Evolutionary conservation across 352 stramenopile genomes (phyloP).

Genomic region (Pythium scleroteichum): DNA sequence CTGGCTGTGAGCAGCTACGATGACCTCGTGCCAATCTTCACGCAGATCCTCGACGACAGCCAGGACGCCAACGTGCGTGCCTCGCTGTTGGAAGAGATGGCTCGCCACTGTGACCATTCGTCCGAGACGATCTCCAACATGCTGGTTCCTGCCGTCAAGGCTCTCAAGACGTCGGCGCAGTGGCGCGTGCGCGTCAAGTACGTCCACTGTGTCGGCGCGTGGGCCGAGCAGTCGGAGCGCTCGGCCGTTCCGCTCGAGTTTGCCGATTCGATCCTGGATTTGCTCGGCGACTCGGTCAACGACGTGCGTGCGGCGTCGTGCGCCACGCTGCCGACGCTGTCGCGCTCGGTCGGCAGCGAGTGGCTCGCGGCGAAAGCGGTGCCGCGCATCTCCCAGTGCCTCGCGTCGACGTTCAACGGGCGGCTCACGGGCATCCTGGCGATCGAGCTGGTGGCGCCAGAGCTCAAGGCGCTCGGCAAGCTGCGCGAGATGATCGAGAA

Average conservation of each 20-base stretch:
- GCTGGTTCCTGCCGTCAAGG: constrained; percentile 71
- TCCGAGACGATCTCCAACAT: constrained; percentile 65
- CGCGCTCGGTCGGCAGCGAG: constrained; percentile 70
- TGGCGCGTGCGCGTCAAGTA: constrained; percentile 88
- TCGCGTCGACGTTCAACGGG: constrained; percentile 76
- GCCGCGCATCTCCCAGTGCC: constrained; percentile 54
- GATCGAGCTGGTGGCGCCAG: constrained; percentile 59
- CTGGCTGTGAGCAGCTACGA: constrained; percentile 71
- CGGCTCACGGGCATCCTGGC: constrained; percentile 68
- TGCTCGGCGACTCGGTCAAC: constrained; percentile 67
- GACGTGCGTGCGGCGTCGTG: constrained; percentile 74
- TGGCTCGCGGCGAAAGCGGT: constrained; percentile 77
- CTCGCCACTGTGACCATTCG: constrained; percentile 67
- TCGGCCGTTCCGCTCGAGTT: constrained; percentile 62
- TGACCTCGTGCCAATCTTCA: constrained; percentile 82
- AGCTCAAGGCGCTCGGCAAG: constrained; percentile 71
- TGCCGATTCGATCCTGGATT: constrained; percentile 64
- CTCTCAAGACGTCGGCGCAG: constrained; percentile 60
- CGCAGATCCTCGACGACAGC: constrained; percentile 77
- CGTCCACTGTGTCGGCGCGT: constrained; percentile 82
- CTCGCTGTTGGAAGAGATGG: constrained; percentile 82
- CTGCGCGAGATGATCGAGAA: constrained; percentile 62
- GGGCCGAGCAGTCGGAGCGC: constrained; percentile 67
- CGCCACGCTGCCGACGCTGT: constrained; percentile 60
- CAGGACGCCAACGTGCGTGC: constrained; percentile 80